Percentiles rank a stretch among this genome's conserved stretches.
Evolutionary conservation across 768 basidiomycete species (phyloP).

Genomic region (Leccinum fibrillosum): DNA sequence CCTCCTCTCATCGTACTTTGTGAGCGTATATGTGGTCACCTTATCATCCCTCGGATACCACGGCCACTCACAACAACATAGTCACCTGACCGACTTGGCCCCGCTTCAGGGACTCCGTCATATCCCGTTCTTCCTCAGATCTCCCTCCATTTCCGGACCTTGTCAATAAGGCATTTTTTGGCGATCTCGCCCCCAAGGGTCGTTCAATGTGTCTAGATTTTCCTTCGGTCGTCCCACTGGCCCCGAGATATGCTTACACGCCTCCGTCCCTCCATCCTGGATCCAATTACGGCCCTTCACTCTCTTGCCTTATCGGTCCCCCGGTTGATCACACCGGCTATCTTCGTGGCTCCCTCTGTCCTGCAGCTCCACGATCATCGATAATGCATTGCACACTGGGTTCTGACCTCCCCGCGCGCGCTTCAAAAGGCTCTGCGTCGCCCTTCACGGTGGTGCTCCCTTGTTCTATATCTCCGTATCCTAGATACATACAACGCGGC

Average conservation of each 20-base stretch:
- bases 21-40: not conserved
- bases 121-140: constrained; percentile 20
- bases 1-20: not conserved
- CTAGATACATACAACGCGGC: constrained; percentile 5
- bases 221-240: not conserved
- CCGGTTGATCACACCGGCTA: constrained; percentile 17
- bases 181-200: constrained; percentile 19
- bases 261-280: not conserved
- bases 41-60: constrained; percentile 17
- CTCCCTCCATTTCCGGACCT: constrained; percentile 24
- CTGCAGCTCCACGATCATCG: not conserved
- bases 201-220: constrained; percentile 4
- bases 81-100: constrained; percentile 19
- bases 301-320: constrained; percentile 8
- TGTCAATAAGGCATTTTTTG: constrained; percentile 21
- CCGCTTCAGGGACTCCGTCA: constrained; percentile 24
- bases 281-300: constrained; percentile 4
- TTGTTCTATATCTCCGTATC: constrained; percentile 10
- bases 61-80: not conserved
- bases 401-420: not conserved
- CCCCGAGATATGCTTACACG: not conserved
- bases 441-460: not conserved
- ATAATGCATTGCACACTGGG: not conserved
- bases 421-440: not conserved
- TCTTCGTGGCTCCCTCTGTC: not conserved